A percentile compares a stretch with the other conserved stretches of the same genome.
phyloP scores from a whole-genome alignment of 73 alveolate species.

The Paraurostyla sp. region DNA sequence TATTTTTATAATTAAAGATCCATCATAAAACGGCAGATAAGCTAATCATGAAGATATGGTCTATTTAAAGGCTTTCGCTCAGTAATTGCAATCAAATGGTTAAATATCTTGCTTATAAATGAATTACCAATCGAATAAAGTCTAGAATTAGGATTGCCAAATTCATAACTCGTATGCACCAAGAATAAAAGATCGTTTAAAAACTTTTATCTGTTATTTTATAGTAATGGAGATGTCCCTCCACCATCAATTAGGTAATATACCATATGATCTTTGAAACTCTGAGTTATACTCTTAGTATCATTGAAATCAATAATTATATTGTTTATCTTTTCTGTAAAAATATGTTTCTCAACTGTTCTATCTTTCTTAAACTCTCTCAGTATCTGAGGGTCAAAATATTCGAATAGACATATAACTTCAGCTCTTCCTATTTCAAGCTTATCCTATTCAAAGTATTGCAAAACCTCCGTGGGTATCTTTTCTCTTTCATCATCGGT shows the following conservation, averaged over 20 bases:
- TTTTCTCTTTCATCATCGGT: slow-evolving; percentile 6
- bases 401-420: slow-evolving; percentile 5
- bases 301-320: neutral
- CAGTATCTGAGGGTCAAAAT: neutral
- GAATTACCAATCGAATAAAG: neutral
- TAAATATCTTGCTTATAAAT: neutral
- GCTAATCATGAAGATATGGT: slow-evolving; percentile 17
- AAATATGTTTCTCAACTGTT: neutral
- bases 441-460: slow-evolving; percentile 4
- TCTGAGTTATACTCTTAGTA: neutral
- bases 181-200: neutral
- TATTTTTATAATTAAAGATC: neutral
- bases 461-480: neutral
- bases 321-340: neutral
- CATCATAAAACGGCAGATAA: neutral
- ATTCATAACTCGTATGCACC: slow-evolving; percentile 1
- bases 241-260: neutral
- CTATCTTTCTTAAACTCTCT: slow-evolving; percentile 10
- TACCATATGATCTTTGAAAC: neutral
- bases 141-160: neutral
- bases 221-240: too few species aligned
- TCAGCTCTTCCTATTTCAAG: neutral
- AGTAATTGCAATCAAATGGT: neutral
- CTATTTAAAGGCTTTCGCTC: neutral
- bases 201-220: neutral